Base-by-base conservation (phyloP, 176 grass and related monocot genomes). In the Oropetium thomaeum region DNA sequence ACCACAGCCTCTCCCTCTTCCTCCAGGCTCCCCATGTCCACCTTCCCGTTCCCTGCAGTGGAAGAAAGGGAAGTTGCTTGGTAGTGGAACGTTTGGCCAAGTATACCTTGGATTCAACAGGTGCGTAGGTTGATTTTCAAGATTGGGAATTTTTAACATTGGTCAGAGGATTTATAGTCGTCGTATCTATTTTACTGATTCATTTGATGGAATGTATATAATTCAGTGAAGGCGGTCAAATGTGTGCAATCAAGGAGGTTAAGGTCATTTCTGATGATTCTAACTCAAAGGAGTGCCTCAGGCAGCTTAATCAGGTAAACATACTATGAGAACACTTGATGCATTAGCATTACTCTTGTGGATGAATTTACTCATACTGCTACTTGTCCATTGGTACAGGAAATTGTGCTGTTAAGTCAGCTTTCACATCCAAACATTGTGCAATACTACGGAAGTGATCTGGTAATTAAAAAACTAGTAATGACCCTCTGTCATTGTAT, bases 191-290 rank as follows among this genome's bases (percentile, higher is more conserved):
- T 37, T 48, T 58, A 57, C 63, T 70, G 65, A 88, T 6, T 38
- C 61, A 2, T 44, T 70, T 43, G 62, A 44, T 14, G 29, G 74
- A 74, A 75, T 78, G 22, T 65, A 35, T 33, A 8, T 22, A 62
- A 75, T 75, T 54, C 89, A 98, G 96, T 73, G 82, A 90, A 81
- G 88, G 96, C 2, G 96, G 91, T 29, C 91, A 89, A 57, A 90
- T 95, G 91, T 99, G 96, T 90, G 96, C 96, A 76, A 92, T 99
- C 88, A 99, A 99, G 88, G 96, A 99, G 81, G 96, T 99, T 70
- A 84, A 89, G 55, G 84, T 95, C 66, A 89, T 99, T 79, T 90
- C 92, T 78, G 96, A 99, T 77, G 96, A 99, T 88, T 81, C 85
- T 64, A 95, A 99, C 87, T 99, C 92, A 58, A 95, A 84, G 85